Conservation (phyloP, 106 monocot genomes). For the Amphibolis antarctica region DNA sequence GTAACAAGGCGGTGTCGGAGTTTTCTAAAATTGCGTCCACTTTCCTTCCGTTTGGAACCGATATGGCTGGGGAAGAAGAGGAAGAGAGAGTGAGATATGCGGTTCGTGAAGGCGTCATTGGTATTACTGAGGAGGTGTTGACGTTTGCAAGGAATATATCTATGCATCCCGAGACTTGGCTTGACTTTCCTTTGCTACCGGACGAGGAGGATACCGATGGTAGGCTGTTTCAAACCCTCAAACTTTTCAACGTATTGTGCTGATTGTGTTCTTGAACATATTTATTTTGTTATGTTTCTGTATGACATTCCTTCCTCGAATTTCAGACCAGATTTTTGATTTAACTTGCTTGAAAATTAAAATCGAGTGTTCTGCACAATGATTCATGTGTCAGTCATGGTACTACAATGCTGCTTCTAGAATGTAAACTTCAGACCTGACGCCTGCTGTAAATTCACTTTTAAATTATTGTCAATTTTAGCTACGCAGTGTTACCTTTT, state of each 20-base stretch:
- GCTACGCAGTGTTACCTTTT: neutral
- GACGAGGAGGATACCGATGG: slow-evolving; percentile 76
- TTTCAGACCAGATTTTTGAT: too few relatives aligned
- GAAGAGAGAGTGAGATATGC: slow-evolving; percentile 12
- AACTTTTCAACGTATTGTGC: too few relatives aligned
- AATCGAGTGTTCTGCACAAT: too few relatives aligned
- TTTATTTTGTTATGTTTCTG: too few relatives aligned
- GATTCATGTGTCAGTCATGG: neutral
- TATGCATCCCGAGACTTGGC: slow-evolving; percentile 96
- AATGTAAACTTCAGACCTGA: neutral
- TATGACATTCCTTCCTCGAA: too few relatives aligned
- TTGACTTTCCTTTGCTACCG: slow-evolving; percentile 71
- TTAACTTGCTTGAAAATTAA: too few relatives aligned
- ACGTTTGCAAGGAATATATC: slow-evolving; percentile 88
- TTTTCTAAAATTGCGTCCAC: slow-evolving; percentile 74
- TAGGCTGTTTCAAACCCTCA: slow-evolving; percentile 5
- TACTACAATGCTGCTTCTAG: neutral
- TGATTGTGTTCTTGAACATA: too few relatives aligned
- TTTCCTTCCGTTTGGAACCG: slow-evolving; percentile 48
- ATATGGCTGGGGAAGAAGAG: slow-evolving; percentile 35
- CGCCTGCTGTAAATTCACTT: neutral
- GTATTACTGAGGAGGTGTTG: slow-evolving; percentile 86
- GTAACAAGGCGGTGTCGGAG: slow-evolving; percentile 42
- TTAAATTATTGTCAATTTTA: neutral
- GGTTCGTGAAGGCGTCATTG: slow-evolving; percentile 33